Evolutionary conservation across 2,329 filamentous ascomycete species (phyloP), one percentile per base, ranked within the genome.

Genomic region (Fusarium pininemorale): DNA sequence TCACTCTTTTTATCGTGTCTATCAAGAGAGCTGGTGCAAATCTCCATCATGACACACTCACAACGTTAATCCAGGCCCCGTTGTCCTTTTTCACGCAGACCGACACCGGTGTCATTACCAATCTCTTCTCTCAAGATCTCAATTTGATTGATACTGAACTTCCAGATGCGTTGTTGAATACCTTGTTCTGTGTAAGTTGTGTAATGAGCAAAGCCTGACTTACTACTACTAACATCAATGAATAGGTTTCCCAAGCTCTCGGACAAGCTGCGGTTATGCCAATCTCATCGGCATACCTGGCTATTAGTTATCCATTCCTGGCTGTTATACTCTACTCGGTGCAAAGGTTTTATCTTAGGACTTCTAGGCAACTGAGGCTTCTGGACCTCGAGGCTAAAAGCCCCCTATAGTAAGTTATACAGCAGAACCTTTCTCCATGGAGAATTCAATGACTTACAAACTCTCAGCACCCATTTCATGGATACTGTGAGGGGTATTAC

Each of bases 351-450:
- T 91, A 92, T 72, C 83, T 92, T 10, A 84, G 87, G 0, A 92
- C 90, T 0, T 91, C 89, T 1, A 83, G 89, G 3, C 90, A 92
- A 76, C 78, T 92, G 9, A 84, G 90, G 47, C 83, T 90, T 22
- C 78, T 92, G 13, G 90, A 92, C 54, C 84, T 92, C 2, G 90
- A 92, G 78, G 85, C 87, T 1, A 91, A 91, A 72, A 86, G 86
- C 4, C 89, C 89, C 0, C n/a, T 80, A 10, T 80, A 79, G 75
- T 79, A n/a, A 72, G 78, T 74, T 0, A 28, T 14, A 15, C 2
- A 0, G 3, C 22, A 4, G 1, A 7, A 7, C 7, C 11, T 16
- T 48, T 8, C 22, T 15, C 20, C 3, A 13, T 28, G 1, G n/a
- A 48, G 24, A 75, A 79, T 5, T 38, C 9, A 1, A 42, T 75